Percentiles rank a stretch among this genome's conserved stretches.
These are phyloP conservation scores for Psilocybe sp. DNA, from an alignment of 768 basidiomycete genomes.

Conservation along the genomic window DNA sequence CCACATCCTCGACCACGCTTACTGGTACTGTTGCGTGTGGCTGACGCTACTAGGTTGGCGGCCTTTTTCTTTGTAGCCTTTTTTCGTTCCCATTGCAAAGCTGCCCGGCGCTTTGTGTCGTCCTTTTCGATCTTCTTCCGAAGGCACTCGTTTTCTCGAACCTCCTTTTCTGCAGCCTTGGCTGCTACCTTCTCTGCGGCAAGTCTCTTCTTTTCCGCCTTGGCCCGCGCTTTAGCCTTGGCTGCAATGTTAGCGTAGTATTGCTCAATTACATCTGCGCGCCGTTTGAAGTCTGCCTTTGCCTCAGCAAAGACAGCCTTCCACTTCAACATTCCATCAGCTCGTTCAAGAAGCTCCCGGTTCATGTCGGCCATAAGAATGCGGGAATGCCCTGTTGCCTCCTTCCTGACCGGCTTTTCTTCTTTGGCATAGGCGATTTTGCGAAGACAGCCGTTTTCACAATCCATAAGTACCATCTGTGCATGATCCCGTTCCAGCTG, in stretches of 20 bases:
- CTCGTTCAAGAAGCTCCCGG: background rate
- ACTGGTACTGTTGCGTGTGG: too few species aligned
- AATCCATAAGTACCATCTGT: conserved; percentile 17
- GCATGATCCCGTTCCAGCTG: conserved; percentile 15
- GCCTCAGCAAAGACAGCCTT: background rate
- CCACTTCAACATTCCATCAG: background rate
- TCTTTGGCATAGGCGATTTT: background rate
- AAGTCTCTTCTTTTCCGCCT: background rate
- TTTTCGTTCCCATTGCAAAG: background rate
- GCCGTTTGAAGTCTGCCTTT: background rate
- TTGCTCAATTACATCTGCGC: too few species aligned
- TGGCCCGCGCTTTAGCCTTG: background rate
- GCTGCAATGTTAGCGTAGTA: too few species aligned
- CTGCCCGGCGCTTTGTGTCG: background rate
- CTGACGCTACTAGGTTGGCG: too few species aligned
- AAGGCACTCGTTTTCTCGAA: background rate
- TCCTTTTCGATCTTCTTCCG: background rate
- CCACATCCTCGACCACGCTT: too few species aligned
- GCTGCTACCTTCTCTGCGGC: conserved; percentile 2
- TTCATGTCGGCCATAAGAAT: conserved; percentile 1
- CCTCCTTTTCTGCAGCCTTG: background rate
- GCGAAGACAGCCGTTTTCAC: conserved; percentile 13
- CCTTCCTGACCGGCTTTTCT: background rate
- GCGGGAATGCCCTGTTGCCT: background rate
- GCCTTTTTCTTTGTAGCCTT: background rate